Base-by-base conservation (phyloP, 352 stramenopile species). In the Pythium biforme region DNA sequence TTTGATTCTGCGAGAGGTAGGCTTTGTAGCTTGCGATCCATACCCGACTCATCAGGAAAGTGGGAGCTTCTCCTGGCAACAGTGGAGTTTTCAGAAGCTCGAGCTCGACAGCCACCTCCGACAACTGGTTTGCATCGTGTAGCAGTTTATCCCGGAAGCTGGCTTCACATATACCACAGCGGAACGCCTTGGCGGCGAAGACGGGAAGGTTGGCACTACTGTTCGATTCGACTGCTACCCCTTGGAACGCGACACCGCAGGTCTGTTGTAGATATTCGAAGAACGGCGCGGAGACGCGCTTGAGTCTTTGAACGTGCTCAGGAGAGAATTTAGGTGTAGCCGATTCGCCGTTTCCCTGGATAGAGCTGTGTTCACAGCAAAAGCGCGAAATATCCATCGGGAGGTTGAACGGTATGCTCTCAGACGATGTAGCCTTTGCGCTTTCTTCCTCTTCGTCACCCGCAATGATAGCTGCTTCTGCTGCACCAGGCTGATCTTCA, bases 11-110 rank as follows among this genome's bases (percentile, higher is more conserved):
- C 23, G 76, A 61, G 39, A 92, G 62, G 19, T 90, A 71, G 2
- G 43, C 41, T 66, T 92, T 92, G 67, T 92, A 92, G 59, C 70
- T 89, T 45, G 75, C 69, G 23, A 92, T 83, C 83, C 83, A 92
- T 10, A 69, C 74, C 1, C 81, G 77, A 31, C 83, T 92, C 73
- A 92, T 83, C 29, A 90, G 67, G 26, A 73, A 87, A 3, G 71
- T 69, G 14, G 65, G 65, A 2, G 40, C 8, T 11, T 73, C 54
- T 10, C 63, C 71, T 49, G 50, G 63, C 20, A 60, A 46, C 15
- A 74, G 64, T 41, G 61, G 68, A 17, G 66, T 66, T 47, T 83
- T 88, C n/a, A 92, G 56, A 10, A 92, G 41, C n/a, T 59, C 65
- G 15, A 86, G 20, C 39, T 90, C 83, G 10, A 69, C 46, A 4